Conservation (phyloP, 352 stramenopile genomes). For the Phytophthora pini region DNA sequence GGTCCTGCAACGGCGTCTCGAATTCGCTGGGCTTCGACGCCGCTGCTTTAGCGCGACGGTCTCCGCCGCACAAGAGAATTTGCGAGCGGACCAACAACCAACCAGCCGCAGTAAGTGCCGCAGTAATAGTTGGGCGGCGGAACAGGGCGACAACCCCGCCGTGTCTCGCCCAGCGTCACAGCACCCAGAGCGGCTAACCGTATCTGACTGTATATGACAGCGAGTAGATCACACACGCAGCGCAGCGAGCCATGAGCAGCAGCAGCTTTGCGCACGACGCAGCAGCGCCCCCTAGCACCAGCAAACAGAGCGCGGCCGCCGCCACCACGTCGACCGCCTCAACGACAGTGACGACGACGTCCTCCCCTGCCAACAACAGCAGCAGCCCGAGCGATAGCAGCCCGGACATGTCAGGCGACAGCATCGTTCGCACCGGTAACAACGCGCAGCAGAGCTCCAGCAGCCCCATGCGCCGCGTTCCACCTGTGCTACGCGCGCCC, state of each 20-base stretch:
- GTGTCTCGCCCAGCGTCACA: slow-evolving; percentile 10
- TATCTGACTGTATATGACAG: slow-evolving; percentile 7
- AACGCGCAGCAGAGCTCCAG: slow-evolving; percentile 20
- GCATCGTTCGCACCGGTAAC: background rate
- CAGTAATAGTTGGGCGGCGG: too few species aligned
- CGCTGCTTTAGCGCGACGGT: background rate
- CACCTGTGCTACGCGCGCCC: slow-evolving; percentile 41
- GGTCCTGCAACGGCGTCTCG: background rate
- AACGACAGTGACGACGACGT: background rate
- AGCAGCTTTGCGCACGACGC: slow-evolving; percentile 24
- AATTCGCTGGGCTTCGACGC: slow-evolving; percentile 32
- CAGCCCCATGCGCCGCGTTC: slow-evolving; percentile 46
- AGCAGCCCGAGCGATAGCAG: slow-evolving; percentile 15
- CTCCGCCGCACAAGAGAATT: slow-evolving; percentile 32
- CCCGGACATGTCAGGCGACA: slow-evolving; percentile 6
- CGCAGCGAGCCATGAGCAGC: slow-evolving; percentile 28
- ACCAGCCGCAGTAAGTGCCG: slow-evolving; percentile 19
- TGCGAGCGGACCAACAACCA: slow-evolving; percentile 41
- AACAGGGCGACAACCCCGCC: slow-evolving; percentile 1
- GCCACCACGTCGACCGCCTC: slow-evolving; percentile 10
- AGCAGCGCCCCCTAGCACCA: background rate
- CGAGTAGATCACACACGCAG: slow-evolving; percentile 1
- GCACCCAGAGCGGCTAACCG: slow-evolving; percentile 1
- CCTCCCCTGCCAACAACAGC: background rate
- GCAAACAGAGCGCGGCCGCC: slow-evolving; percentile 2